Conservation (phyloP, 2,329 filamentous ascomycete genomes). For the Monilinia laxa region DNA sequence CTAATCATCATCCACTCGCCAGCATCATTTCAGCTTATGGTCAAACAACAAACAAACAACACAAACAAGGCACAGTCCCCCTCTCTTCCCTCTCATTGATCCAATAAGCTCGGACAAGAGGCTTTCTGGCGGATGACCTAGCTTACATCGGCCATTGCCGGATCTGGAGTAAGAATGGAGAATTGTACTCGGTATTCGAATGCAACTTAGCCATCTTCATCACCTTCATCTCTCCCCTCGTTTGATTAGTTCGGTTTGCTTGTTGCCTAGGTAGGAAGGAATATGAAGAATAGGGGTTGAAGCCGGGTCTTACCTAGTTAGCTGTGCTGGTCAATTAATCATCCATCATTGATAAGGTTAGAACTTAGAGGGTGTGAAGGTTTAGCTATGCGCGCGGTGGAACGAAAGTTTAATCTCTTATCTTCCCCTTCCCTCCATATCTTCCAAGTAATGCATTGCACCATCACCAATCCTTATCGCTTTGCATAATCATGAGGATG, state of each 20-base stretch:
- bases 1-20: slow-evolving; percentile 5
- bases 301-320: background rate
- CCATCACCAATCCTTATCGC: slow-evolving; percentile 13
- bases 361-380: no score
- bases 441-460: background rate
- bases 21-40: background rate
- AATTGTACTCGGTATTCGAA: background rate
- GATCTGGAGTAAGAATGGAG: slow-evolving; percentile 7
- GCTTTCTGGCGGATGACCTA: slow-evolving; percentile 5
- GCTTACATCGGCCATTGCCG: background rate
- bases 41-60: slow-evolving; percentile 3
- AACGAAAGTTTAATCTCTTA: slow-evolving; percentile 7
- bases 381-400: background rate
- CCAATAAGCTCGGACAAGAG: background rate
- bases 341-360: no score
- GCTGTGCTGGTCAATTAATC: slow-evolving; percentile 10
- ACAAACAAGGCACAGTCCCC: slow-evolving; percentile 1
- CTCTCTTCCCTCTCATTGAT: background rate
- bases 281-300: slow-evolving; percentile 11
- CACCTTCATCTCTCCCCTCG: background rate
- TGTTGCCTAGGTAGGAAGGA: background rate
- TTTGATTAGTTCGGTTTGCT: background rate
- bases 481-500: slow-evolving; percentile 14
- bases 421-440: background rate
- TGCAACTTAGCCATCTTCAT: background rate